Conservation (phyloP, 192 early-diverging fungal genomes). For the Chytriomyces sp. region DNA sequence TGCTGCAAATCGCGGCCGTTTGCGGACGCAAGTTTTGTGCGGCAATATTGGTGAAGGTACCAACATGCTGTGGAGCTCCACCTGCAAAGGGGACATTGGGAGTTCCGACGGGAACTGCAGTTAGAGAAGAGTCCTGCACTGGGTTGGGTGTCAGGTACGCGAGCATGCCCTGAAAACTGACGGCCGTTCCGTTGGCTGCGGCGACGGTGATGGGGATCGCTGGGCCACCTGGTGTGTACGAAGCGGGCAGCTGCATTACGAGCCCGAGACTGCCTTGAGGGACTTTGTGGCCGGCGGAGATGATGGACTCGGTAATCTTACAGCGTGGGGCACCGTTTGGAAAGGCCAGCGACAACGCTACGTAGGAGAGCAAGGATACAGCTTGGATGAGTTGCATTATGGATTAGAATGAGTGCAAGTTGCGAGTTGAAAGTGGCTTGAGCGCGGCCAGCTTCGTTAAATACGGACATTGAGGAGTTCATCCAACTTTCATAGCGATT, state of each 20-base stretch:
- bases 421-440: too few species aligned
- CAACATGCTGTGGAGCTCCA: neutral
- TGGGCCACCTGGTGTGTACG: constrained; percentile 26
- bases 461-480: too few species aligned
- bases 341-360: neutral
- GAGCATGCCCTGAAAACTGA: constrained; percentile 29
- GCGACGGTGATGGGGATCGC: constrained; percentile 19
- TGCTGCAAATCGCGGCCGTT: constrained; percentile 37
- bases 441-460: too few species aligned
- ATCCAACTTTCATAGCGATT: too few species aligned
- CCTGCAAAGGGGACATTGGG: neutral
- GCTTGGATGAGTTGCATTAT: constrained; percentile 7
- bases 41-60: constrained; percentile 2
- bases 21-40: constrained; percentile 44
- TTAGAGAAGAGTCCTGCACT: constrained; percentile 20
- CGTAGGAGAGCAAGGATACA: neutral
- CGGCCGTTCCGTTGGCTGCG: neutral
- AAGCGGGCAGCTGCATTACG: constrained; percentile 5
- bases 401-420: too few species aligned
- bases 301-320: constrained; percentile 10
- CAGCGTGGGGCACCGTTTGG: constrained; percentile 22
- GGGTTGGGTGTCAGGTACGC: constrained; percentile 39
- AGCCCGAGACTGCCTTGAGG: neutral
- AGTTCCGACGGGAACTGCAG: constrained; percentile 12
- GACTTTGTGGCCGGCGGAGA: neutral